Evolutionary conservation across 2,329 filamentous ascomycete species (phyloP).

Genomic region (Diaporthe humulicola): DNA sequence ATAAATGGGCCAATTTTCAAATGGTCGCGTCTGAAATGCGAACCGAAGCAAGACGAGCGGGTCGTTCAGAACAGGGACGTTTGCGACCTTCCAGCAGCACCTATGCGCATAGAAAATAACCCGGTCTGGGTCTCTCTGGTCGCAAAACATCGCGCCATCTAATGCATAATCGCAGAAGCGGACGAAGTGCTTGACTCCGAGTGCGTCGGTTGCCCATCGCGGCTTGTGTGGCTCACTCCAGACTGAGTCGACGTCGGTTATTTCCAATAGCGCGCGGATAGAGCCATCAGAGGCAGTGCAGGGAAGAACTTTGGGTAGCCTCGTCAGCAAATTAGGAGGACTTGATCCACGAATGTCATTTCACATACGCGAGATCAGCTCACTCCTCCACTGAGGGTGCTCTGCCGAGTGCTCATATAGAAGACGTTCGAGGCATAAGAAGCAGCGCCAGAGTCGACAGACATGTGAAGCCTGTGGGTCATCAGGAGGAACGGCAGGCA

Average conservation of each 20-base stretch:
- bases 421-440: constrained; percentile 19
- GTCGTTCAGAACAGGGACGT: constrained; percentile 2
- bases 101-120: constrained; percentile 24
- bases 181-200: background rate
- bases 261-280: constrained; percentile 3
- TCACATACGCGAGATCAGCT: background rate
- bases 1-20: background rate
- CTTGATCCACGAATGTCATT: too few species aligned
- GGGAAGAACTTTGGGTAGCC: background rate
- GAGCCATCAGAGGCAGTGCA: constrained; percentile 8
- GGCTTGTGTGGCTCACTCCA: background rate
- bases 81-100: constrained; percentile 21
- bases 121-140: background rate
- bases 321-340: background rate
- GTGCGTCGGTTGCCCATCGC: constrained; percentile 3
- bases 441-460: constrained; percentile 21
- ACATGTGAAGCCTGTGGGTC: background rate
- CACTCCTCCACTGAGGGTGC: background rate
- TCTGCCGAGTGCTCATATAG: background rate
- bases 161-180: background rate
- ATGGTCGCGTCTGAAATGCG: constrained; percentile 19
- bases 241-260: constrained; percentile 2
- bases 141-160: background rate
- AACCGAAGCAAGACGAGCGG: constrained; percentile 5
- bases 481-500: background rate